Evolutionary conservation across 129 eudicot genomes (phyloP).

Genomic region (Calendula officinalis): DNA sequence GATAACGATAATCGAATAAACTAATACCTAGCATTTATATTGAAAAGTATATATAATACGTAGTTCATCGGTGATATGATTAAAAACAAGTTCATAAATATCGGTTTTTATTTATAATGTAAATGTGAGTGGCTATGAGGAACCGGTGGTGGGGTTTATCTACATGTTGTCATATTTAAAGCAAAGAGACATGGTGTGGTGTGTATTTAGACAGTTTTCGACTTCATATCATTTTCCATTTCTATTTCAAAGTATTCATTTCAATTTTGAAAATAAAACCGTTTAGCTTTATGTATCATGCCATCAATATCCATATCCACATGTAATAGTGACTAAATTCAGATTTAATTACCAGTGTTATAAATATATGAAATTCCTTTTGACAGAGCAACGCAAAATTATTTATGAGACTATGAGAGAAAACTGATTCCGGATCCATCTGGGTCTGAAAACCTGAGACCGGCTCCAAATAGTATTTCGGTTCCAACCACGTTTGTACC

Average conservation of each 20-base stretch:
- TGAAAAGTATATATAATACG: no score
- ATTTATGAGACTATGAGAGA: no score
- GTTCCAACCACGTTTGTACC: no score
- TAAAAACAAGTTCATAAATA: background rate
- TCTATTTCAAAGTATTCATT: constrained; percentile 33
- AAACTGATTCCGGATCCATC: no score
- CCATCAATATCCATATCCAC: constrained; percentile 16
- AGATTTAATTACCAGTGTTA: background rate
- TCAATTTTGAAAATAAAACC: constrained; percentile 11
- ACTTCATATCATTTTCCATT: constrained; percentile 27
- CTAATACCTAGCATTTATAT: no score
- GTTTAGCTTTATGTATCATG: constrained; percentile 26
- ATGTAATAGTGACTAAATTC: background rate
- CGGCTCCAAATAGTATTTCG: no score
- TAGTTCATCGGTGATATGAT: background rate
- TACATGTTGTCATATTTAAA: constrained; percentile 33
- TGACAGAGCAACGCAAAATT: no score
- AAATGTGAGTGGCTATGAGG: constrained; percentile 23
- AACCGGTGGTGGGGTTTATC: constrained; percentile 28
- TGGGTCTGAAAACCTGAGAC: no score
- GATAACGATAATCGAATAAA: no score
- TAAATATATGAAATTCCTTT: no score
- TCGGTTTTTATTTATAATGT: background rate
- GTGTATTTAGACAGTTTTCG: constrained; percentile 32
- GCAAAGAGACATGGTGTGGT: constrained; percentile 32